Percentiles rank a stretch among this genome's conserved stretches.
Conservation (phyloP, 179 eudicot genomes). For the Spinacia oleracea region DNA sequence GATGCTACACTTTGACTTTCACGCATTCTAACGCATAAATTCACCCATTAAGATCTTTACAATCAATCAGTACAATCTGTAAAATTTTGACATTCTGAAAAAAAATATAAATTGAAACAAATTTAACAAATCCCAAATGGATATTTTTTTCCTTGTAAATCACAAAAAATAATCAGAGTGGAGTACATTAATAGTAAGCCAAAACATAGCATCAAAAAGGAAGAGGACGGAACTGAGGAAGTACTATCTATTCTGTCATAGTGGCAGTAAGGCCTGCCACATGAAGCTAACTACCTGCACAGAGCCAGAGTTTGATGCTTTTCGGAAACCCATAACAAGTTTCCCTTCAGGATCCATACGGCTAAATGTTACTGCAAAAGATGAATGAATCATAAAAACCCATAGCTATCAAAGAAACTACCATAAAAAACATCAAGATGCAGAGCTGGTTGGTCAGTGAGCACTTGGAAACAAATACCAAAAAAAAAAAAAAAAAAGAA, state of each 20-base stretch:
- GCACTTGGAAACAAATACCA: background rate
- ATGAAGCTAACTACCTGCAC: slow-evolving; percentile 48
- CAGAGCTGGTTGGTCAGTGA: background rate
- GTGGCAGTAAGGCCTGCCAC: slow-evolving; percentile 17
- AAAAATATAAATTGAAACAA: too few relatives aligned
- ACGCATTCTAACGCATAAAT: too few relatives aligned
- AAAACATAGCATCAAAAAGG: too few relatives aligned
- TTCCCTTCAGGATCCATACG: slow-evolving; percentile 99
- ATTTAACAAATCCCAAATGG: too few relatives aligned
- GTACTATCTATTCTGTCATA: background rate
- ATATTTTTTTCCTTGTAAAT: too few relatives aligned
- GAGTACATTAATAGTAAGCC: too few relatives aligned
- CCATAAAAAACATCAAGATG: background rate
- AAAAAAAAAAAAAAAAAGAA: background rate
- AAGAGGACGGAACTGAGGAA: too few relatives aligned
- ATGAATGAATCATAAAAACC: slow-evolving; percentile 16
- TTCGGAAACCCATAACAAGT: slow-evolving; percentile 92
- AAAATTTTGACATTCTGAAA: too few relatives aligned
- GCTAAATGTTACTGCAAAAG: slow-evolving; percentile 78
- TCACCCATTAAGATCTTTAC: too few relatives aligned
- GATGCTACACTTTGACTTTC: too few relatives aligned
- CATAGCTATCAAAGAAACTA: slow-evolving; percentile 2
- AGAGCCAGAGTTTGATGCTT: slow-evolving; percentile 55
- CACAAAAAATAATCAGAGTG: too few relatives aligned
- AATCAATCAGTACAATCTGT: too few relatives aligned